Evolutionary conservation across 345 rosid genomes (phyloP).

Genomic region (Salix suchowensis): DNA sequence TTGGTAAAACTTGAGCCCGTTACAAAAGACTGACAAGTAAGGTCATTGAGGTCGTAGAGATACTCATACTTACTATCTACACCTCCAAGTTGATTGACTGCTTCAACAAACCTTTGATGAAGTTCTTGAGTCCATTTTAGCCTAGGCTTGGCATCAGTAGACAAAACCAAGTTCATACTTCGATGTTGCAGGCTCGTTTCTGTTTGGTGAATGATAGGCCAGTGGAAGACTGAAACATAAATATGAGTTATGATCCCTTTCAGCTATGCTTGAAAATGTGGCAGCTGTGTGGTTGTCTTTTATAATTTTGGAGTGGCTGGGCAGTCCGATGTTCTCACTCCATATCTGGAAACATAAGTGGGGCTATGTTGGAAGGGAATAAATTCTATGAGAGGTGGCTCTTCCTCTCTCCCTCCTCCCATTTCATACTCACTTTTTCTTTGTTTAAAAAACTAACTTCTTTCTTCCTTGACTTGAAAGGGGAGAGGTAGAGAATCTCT

Average conservation of each 20-base stretch:
- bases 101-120: conserved; percentile 77
- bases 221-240: conserved; percentile 17
- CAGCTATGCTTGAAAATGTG: conserved; percentile 21
- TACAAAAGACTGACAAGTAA: neutral
- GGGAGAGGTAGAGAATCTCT: conserved; percentile 40
- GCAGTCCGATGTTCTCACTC: conserved; percentile 55
- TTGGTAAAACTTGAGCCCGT: neutral
- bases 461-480: conserved; percentile 54
- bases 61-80: conserved; percentile 52
- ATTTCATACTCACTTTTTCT: conserved; percentile 31
- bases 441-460: conserved; percentile 6
- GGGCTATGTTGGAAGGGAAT: conserved; percentile 70
- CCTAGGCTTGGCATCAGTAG: conserved; percentile 93
- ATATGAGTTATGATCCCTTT: conserved; percentile 18
- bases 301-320: conserved; percentile 40
- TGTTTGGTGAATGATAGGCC: conserved; percentile 15
- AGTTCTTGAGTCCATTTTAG: conserved; percentile 95
- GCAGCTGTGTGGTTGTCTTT: conserved; percentile 31
- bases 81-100: conserved; percentile 78
- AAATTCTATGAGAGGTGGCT: conserved; percentile 66
- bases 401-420: conserved; percentile 39
- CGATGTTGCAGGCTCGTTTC: conserved; percentile 43
- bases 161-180: conserved; percentile 66
- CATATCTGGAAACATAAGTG: conserved; percentile 74
- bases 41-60: neutral